Base-by-base conservation (phyloP, 352 stramenopile species). In the Phytophthora pini region DNA sequence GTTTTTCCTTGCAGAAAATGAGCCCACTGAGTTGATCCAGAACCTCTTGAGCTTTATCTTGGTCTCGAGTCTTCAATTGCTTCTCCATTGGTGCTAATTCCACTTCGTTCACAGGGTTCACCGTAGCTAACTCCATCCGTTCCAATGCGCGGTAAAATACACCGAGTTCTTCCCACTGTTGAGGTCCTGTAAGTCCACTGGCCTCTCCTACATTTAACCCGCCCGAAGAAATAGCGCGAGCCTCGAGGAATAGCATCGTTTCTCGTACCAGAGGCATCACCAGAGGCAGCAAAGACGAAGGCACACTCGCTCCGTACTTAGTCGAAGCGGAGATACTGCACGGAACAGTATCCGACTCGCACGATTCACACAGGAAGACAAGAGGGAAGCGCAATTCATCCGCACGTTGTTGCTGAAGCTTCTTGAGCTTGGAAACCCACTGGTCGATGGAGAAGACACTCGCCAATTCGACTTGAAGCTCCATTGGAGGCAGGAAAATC, bases 231-330 rank as follows among this genome's bases (percentile, higher is more conserved):
- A 79, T 77, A 0, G 80, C 66, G 12, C 83, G 83, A 20, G 83
- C 73, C 41, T 88, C 75, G 1, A 90, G 53, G 26, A 92, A 87
- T 3, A 92, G 47, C 46, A 76, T 89, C 4, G 83, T 80, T 61
- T 92, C 83, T 57, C 87, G 77, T 1, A 90, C 79, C 0, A 92
- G 65, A 5, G 83, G 80, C 69, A 84, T 78, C 38, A 84, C 74
- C 1, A 92, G 66, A 11, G 79, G 67, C n/a, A 92, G 59, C 41
- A 90, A 59, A 10, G 79, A 89, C 4, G 64, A 61, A 1, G 83
- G 65, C 0, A 89, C 73, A 5, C 54, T 62, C 3, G 75, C 17
- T 1, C 66, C 66, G 4, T 50, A 62, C 54, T 80, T 76, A 38
- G 70, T 66, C 0, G 57, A 72, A 10, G 47, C 65, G 2, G 45